A percentile compares a stretch with the other conserved stretches of the same genome.
These are phyloP conservation scores for Capsicum chinense DNA, from an alignment of 257 asterid genomes.

Conservation along the genomic window DNA sequence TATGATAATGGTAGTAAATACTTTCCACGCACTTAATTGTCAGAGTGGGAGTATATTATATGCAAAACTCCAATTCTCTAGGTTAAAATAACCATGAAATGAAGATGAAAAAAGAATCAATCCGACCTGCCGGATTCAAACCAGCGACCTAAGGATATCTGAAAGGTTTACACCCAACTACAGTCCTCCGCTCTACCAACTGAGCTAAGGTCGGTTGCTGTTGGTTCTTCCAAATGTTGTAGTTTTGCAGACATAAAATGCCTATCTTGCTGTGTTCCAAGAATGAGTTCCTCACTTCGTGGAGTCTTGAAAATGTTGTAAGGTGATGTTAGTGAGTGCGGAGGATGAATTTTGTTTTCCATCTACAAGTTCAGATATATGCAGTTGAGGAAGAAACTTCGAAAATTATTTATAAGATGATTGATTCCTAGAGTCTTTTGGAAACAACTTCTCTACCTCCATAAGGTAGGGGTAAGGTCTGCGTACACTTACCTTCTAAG, in stretches of 20 bases:
- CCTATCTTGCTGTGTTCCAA: not conserved
- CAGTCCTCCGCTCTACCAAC: constrained; percentile 32
- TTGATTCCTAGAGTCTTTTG: too few species aligned
- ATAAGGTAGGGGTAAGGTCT: too few species aligned
- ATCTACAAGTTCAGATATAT: too few species aligned
- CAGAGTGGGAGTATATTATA: not conserved
- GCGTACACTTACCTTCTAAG: too few species aligned
- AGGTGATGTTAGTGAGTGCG: too few species aligned
- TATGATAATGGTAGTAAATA: not conserved
- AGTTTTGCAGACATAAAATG: not conserved
- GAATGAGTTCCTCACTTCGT: not conserved
- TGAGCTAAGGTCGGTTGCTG: constrained; percentile 29
- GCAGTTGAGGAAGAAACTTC: too few species aligned
- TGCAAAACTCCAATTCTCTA: not conserved
- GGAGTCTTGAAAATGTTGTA: too few species aligned
- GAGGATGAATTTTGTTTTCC: too few species aligned
- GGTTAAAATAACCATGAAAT: not conserved
- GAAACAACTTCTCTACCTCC: too few species aligned
- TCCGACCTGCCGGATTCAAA: constrained; percentile 29
- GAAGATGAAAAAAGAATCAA: not conserved
- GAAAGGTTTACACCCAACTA: constrained; percentile 10
- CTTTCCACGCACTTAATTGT: not conserved
- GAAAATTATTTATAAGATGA: too few species aligned
- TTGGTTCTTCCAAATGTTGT: not conserved
- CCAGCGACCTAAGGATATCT: constrained; percentile 31